phyloP scores from a whole-genome alignment of 2,329 filamentous ascomycete species.

The Apiospora saccharicola region DNA sequence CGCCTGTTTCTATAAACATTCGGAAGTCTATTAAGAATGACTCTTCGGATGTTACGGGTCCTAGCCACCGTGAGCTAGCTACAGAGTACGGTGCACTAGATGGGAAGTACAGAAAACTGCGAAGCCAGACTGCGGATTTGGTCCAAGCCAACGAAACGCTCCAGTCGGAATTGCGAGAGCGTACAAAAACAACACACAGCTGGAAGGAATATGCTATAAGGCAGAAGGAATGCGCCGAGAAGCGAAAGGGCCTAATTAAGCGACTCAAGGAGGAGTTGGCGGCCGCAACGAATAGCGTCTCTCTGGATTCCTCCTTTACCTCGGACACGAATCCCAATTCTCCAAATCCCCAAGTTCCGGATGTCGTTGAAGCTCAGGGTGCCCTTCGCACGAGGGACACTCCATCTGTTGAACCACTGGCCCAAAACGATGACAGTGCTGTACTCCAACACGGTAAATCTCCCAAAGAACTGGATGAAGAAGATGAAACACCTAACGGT shows the following conservation, averaged over 20 bases:
- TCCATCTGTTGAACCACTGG: not conserved
- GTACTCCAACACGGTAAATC: not conserved
- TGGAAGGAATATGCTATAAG: conserved; percentile 56
- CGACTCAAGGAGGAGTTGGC: conserved; percentile 49
- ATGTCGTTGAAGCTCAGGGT: not conserved
- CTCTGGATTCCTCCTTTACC: conserved; percentile 34
- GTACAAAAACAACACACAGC: conserved; percentile 49
- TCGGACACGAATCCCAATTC: conserved; percentile 31
- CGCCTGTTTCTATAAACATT: conserved; percentile 36
- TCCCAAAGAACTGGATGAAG: not conserved
- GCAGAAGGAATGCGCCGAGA: conserved; percentile 45
- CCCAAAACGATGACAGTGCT: not conserved
- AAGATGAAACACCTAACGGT: not conserved
- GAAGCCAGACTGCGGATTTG: conserved; percentile 35
- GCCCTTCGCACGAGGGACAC: not conserved
- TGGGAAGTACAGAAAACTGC: conserved; percentile 50
- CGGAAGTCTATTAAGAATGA: conserved; percentile 30
- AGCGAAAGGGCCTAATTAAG: conserved; percentile 47
- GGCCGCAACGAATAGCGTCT: conserved; percentile 25
- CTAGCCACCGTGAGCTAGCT: conserved; percentile 35
- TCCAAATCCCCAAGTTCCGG: not conserved
- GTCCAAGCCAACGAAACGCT: conserved; percentile 37
- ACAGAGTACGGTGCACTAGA: conserved; percentile 48
- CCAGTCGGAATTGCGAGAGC: conserved; percentile 50
- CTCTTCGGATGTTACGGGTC: conserved; percentile 30